A percentile compares a stretch with the other conserved stretches of the same genome.
Evolutionary conservation across 305 asterid genomes (phyloP).

Genomic region (Solanum hybrid): DNA sequence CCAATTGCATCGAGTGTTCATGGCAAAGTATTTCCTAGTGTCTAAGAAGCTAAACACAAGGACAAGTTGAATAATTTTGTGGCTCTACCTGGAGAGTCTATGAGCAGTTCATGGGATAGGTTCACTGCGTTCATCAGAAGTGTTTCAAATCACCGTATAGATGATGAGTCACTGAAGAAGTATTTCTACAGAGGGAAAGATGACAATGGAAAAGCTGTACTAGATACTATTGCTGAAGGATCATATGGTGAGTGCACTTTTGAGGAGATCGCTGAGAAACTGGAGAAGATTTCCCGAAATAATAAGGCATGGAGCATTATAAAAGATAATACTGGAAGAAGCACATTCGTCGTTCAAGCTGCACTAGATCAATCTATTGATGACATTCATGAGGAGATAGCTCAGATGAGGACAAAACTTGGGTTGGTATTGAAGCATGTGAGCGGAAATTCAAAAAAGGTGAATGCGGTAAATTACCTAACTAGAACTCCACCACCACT

Average conservation of each 20-base stretch:
- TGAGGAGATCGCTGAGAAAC: neutral
- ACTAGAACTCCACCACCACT: neutral
- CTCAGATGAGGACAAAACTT: neutral
- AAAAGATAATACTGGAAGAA: neutral
- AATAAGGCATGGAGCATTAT: too few relatives aligned
- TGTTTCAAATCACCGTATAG: too few relatives aligned
- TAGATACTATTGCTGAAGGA: neutral
- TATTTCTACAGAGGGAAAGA: too few relatives aligned
- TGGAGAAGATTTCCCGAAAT: neutral
- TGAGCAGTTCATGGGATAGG: too few relatives aligned
- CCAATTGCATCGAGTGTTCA: neutral
- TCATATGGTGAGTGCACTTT: neutral
- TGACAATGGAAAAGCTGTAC: neutral
- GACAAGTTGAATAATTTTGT: too few relatives aligned
- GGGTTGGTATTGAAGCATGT: neutral
- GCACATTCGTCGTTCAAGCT: too few relatives aligned
- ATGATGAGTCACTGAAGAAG: too few relatives aligned
- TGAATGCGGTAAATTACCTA: neutral
- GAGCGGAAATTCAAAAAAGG: neutral
- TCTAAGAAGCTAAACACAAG: neutral
- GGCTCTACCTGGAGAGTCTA: too few relatives aligned
- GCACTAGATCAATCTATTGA: too few relatives aligned
- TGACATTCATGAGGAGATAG: neutral
- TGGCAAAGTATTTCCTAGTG: neutral
- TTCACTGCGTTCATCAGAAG: too few relatives aligned